These are phyloP conservation scores for Batkoa obscura DNA, from an alignment of 371 early-diverging fungal genomes.

Conservation along the genomic window DNA sequence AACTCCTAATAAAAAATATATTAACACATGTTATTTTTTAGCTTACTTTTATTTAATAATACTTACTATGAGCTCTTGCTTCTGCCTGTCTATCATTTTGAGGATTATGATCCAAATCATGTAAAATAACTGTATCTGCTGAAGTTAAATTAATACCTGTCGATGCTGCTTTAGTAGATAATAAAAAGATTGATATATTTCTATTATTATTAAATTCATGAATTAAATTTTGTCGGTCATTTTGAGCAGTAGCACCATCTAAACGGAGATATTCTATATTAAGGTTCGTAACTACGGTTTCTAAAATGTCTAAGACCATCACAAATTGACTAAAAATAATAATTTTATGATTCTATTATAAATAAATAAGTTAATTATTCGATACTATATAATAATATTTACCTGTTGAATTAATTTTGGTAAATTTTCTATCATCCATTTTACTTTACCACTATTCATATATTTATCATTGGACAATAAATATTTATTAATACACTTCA, in stretches of 20 bases:
- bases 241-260: slow-evolving; percentile 72
- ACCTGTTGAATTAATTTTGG: slow-evolving; percentile 42
- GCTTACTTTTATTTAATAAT: background rate
- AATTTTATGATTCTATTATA: slow-evolving; percentile 55
- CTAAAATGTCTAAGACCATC: slow-evolving; percentile 64
- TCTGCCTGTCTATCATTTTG: slow-evolving; percentile 96
- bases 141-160: slow-evolving; percentile 87
- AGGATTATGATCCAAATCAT: slow-evolving; percentile 93
- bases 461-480: background rate
- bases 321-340: slow-evolving; percentile 94
- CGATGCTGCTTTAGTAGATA: slow-evolving; percentile 95
- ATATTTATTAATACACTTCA: background rate
- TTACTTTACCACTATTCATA: background rate
- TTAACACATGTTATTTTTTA: background rate
- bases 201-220: slow-evolving; percentile 34
- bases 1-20: slow-evolving; percentile 26
- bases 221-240: slow-evolving; percentile 51
- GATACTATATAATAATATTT: background rate
- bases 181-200: slow-evolving; percentile 59
- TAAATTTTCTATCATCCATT: slow-evolving; percentile 12
- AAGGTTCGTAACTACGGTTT: slow-evolving; percentile 33
- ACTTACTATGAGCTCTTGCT: slow-evolving; percentile 84
- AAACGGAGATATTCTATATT: slow-evolving; percentile 42
- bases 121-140: slow-evolving; percentile 87
- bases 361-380: background rate